Evolutionary conservation across 2,329 filamentous ascomycete species (phyloP), one percentile per base, ranked within the genome.

Genomic region (Berkeleyomyces basicola): DNA sequence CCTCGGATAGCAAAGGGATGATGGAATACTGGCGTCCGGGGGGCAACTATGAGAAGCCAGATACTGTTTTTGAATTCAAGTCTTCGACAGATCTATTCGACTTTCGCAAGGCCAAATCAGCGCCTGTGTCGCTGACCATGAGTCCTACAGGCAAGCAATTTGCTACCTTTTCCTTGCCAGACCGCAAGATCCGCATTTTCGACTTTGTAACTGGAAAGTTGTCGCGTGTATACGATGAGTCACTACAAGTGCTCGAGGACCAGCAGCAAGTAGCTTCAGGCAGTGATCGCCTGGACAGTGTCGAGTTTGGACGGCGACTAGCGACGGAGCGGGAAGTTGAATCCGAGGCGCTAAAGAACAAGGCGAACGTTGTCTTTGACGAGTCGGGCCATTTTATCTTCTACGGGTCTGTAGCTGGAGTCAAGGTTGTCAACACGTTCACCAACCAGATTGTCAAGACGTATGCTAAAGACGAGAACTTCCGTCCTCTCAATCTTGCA

Each of bases 231-330:
- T 99, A 99, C 70, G 95, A 99, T 69, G 93, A 99, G 72, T 97
- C 92, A 3, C 79, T 99, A 9, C 79, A 86, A 63, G 93, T 89
- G 1, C 84, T 95, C 53, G 90, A 89, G 61, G 89, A 95, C 66
- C 96, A 96, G 90, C 92, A 99, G 69, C 89, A 96, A 74, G 88
- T 89, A n/a, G 91, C 90, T 0, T 93, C 87, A 0, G 84, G 87
- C 0, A 75, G 87, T 6, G 83, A 89, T 63, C 89, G 89, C 67
- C 76, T 99, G 0, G 93, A 97, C 63, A 84, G 90, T 66, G 83
- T 96, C 3, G 93, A 99, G 68, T 97, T 99, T 70, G 91, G 92
- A 3, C 84, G 93, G 47, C 82, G 92, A 23, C 76, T 97, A 42
- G 92, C 88, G 2, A 82, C 90, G 3, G 93, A 99, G 74, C 83